Conservation (phyloP, 169 alveolate species). For the Plasmodium knowlesi region DNA sequence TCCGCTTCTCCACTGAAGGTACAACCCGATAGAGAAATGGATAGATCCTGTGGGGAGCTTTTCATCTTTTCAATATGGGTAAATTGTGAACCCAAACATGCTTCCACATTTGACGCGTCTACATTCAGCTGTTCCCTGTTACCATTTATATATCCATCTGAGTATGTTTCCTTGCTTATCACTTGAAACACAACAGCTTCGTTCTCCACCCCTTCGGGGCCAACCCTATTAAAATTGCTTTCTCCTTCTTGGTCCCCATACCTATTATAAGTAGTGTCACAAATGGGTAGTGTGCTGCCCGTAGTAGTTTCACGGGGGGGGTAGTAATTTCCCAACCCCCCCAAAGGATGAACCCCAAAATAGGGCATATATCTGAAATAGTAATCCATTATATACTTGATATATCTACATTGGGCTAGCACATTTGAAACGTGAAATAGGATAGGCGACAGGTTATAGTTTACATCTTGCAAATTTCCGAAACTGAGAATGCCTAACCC, state of each 20-base stretch:
- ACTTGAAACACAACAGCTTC: not conserved
- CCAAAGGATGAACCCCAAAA: not conserved
- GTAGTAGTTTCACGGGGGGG: not conserved
- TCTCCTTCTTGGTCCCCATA: not conserved
- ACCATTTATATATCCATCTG: not conserved
- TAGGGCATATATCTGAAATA: not conserved
- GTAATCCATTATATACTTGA: not conserved
- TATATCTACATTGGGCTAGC: conserved; percentile 29
- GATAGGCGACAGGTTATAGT: conserved; percentile 25
- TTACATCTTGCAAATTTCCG: conserved; percentile 40
- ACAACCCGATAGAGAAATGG: not conserved
- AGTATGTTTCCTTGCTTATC: not conserved
- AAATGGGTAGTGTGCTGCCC: not conserved
- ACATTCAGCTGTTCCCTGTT: not conserved
- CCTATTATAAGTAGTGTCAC: not conserved
- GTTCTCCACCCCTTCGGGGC: not conserved
- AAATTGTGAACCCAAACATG: not conserved
- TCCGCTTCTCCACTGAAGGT: not conserved
- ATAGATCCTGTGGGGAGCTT: not conserved
- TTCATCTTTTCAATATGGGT: not conserved
- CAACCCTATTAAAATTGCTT: not conserved
- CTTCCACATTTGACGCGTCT: not conserved
- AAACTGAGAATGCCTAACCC: conserved; percentile 48
- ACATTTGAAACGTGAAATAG: conserved; percentile 39
- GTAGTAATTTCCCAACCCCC: not conserved